A percentile compares a stretch with the other conserved stretches of the same genome.
Evolutionary conservation across 805 yeast species (phyloP).

Genomic region (Zygosaccharomyces gambellarensis): DNA sequence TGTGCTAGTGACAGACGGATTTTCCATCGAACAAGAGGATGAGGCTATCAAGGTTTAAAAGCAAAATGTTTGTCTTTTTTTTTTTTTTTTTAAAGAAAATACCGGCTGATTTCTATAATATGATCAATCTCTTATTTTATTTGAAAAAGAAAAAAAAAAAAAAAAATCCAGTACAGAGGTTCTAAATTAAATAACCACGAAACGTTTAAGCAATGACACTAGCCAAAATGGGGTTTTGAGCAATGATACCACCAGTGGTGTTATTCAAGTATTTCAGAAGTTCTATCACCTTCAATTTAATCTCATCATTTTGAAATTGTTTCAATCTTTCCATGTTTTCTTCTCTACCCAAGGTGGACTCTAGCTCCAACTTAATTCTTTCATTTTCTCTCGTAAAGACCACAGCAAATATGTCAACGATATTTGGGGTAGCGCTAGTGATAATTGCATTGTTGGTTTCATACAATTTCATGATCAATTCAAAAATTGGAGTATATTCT

Average conservation of each 20-base stretch:
- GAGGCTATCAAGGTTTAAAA: not conserved
- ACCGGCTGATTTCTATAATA: not conserved
- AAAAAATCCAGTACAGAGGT: not conserved
- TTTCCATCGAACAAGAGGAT: too few species aligned
- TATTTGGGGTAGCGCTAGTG: slow-evolving; percentile 49
- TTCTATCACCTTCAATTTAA: slow-evolving; percentile 58
- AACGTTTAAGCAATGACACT: slow-evolving; percentile 32
- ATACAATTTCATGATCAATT: slow-evolving; percentile 68
- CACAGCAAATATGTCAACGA: slow-evolving; percentile 62
- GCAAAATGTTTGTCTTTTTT: not conserved
- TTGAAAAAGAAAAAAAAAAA: not conserved
- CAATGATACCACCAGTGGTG: slow-evolving; percentile 58
- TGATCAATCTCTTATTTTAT: not conserved
- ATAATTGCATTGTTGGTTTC: slow-evolving; percentile 55
- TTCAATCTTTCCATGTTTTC: slow-evolving; percentile 70
- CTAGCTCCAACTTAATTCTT: slow-evolving; percentile 59
- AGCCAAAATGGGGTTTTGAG: slow-evolving; percentile 39
- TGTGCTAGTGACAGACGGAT: too few species aligned
- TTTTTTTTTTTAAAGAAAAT: not conserved
- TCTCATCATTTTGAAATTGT: slow-evolving; percentile 71
- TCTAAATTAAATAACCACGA: not conserved
- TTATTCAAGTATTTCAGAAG: slow-evolving; percentile 69
- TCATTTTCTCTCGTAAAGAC: slow-evolving; percentile 75
- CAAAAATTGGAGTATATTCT: slow-evolving; percentile 88
- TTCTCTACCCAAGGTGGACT: slow-evolving; percentile 82